Base-by-base conservation (phyloP, 805 yeast species). In the Suhomyces emberorum region DNA sequence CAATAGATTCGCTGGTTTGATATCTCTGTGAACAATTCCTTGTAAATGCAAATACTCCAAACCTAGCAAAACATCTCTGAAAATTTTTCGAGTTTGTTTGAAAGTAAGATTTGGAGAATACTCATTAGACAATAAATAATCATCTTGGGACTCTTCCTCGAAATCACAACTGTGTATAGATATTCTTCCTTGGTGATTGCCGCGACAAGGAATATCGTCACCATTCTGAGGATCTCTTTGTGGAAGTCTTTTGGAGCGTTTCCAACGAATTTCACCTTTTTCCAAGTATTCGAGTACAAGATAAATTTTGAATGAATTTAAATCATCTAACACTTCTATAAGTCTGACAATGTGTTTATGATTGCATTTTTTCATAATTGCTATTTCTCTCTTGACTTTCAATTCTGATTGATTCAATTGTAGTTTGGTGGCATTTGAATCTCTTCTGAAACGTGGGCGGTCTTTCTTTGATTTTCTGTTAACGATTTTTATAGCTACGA, bases 401-500 rank as follows among this genome's bases (percentile, higher is more conserved):
- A 55, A 39, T 37, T 63, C 70, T 10, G 35, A 32, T 37, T 59
- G 67, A 38, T 52, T 53, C 23, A 44, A 33, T n/a, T 33, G 32
- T 22, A 44, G 37, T 20, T 36, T 41, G 20, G 32, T 34, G 17
- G 21, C 26, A 12, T 37, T 39, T 3, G 48, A 37, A 24, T 46
- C 61, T 46, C 21, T 56, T 31, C 65, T 51, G 17, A 65, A 44
- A 5, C 46, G 30, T 18, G 65, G 67, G 31, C 70, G 47, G 26
- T 62, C 66, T 31, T 50, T 54, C 42, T 58, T 65, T 22, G 60
- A 51, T 34, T 77, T 77, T 37, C 97, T 72, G 61, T 87, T 89
- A 29, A 93, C 88, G 34, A 93, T 86, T 57, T 93, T 93, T 38
- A 93, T 88, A 3, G 98, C 98, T n/a, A 88, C 95, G 21, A 77